phyloP scores from a whole-genome alignment of 805 yeast genomes.

The Starmerella bacillaris region DNA sequence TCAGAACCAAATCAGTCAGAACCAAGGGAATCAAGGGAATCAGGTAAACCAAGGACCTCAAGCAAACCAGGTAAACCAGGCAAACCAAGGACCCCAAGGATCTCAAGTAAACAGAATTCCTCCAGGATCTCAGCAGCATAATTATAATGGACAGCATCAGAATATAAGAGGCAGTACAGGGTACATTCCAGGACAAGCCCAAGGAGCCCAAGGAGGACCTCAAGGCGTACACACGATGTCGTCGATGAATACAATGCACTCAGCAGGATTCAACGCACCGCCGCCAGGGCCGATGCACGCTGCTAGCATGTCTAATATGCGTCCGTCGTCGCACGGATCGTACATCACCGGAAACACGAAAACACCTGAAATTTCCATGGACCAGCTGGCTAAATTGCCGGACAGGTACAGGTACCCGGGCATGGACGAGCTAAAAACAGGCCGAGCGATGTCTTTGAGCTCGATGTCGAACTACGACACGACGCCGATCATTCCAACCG shows the following conservation, averaged over 20 bases:
- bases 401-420: conserved; percentile 25
- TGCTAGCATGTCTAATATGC: too few species aligned
- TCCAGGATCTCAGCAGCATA: too few species aligned
- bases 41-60: not conserved
- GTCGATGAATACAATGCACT: too few species aligned
- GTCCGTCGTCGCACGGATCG: not conserved
- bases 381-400: conserved; percentile 15
- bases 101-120: too few species aligned
- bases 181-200: too few species aligned
- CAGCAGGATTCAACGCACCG: too few species aligned
- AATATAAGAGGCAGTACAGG: too few species aligned
- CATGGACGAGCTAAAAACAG: conserved; percentile 9
- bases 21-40: not conserved
- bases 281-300: too few species aligned
- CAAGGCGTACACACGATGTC: too few species aligned
- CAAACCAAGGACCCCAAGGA: not conserved
- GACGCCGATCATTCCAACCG: conserved; percentile 23
- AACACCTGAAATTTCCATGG: conserved; percentile 12
- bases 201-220: too few species aligned
- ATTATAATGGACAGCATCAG: too few species aligned
- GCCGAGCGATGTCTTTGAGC: conserved; percentile 21
- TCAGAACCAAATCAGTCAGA: not conserved
- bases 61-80: not conserved
- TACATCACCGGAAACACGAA: conserved; percentile 1
- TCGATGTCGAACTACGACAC: conserved; percentile 22